phyloP scores from a whole-genome alignment of 805 yeast species.

The Yamadazyma akitaensis region DNA sequence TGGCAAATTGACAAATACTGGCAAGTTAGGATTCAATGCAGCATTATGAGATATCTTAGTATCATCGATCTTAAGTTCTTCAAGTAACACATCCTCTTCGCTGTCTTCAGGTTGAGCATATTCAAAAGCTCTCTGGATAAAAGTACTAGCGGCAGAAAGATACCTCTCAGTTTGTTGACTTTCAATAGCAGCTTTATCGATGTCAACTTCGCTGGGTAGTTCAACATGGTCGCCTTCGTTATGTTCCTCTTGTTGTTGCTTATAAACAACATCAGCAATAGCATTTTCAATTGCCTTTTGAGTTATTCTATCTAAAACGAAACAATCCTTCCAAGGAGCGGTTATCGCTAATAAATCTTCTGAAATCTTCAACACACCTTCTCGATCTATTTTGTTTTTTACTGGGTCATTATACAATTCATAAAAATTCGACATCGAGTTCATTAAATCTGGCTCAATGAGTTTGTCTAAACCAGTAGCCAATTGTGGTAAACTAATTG shows the following conservation, averaged over 20 bases:
- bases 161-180: constrained; percentile 74
- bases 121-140: constrained; percentile 83
- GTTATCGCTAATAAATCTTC: constrained; percentile 85
- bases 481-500: constrained; percentile 63
- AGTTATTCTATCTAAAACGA: constrained; percentile 61
- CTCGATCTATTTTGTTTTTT: constrained; percentile 65
- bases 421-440: constrained; percentile 73
- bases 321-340: constrained; percentile 79
- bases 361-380: constrained; percentile 76
- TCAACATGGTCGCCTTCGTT: constrained; percentile 29
- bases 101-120: constrained; percentile 73
- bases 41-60: constrained; percentile 57
- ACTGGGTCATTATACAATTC: constrained; percentile 61
- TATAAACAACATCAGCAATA: constrained; percentile 59
- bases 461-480: constrained; percentile 70
- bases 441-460: constrained; percentile 71
- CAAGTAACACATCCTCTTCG: constrained; percentile 32
- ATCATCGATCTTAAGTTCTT: constrained; percentile 36
- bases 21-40: constrained; percentile 78
- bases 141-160: constrained; percentile 80
- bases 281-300: constrained; percentile 60
- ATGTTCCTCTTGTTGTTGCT: constrained; percentile 26
- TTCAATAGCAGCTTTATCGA: constrained; percentile 61
- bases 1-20: constrained; percentile 71
- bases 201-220: constrained; percentile 56